phyloP scores from a whole-genome alignment of 768 basidiomycete genomes.

The Lentinula sp. region DNA sequence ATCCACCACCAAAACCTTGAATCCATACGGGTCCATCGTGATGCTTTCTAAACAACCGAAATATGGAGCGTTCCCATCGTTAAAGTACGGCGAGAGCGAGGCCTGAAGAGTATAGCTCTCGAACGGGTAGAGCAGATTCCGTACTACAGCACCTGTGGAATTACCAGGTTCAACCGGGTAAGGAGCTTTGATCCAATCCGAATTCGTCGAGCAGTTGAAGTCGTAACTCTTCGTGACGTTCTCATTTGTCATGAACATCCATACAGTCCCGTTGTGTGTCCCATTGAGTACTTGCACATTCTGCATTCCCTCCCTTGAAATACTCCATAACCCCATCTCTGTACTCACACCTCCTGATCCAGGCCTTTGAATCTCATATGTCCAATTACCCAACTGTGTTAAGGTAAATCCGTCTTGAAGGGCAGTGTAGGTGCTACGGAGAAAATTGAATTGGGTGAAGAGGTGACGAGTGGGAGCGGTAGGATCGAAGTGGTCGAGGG shows the following conservation, averaged over 20 bases:
- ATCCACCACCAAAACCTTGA: constrained; percentile 73
- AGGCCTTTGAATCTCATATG: constrained; percentile 67
- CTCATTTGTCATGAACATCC: constrained; percentile 85
- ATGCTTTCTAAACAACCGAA: constrained; percentile 68
- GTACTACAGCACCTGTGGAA: constrained; percentile 28
- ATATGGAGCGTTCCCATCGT: constrained; percentile 53
- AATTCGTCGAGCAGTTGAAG: constrained; percentile 46
- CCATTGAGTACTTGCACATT: constrained; percentile 60
- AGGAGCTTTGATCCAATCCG: constrained; percentile 76
- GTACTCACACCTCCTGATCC: constrained; percentile 80
- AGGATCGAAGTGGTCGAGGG: constrained; percentile 92
- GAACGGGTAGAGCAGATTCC: constrained; percentile 79
- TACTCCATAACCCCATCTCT: constrained; percentile 87
- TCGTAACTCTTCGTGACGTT: constrained; percentile 65
- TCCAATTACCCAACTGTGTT: constrained; percentile 85
- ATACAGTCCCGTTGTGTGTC: constrained; percentile 59
- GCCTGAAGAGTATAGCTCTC: constrained; percentile 68
- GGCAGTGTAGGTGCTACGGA: constrained; percentile 63
- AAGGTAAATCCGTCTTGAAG: constrained; percentile 86
- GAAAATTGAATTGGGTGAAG: constrained; percentile 64
- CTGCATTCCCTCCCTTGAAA: constrained; percentile 57
- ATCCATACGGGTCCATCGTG: constrained; percentile 69
- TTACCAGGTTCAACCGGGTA: constrained; percentile 44
- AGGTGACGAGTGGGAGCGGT: constrained; percentile 73
- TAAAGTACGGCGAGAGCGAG: constrained; percentile 60